Conservation (phyloP, 1,284 basidiomycete genomes). For the Trametes hirsuta region DNA sequence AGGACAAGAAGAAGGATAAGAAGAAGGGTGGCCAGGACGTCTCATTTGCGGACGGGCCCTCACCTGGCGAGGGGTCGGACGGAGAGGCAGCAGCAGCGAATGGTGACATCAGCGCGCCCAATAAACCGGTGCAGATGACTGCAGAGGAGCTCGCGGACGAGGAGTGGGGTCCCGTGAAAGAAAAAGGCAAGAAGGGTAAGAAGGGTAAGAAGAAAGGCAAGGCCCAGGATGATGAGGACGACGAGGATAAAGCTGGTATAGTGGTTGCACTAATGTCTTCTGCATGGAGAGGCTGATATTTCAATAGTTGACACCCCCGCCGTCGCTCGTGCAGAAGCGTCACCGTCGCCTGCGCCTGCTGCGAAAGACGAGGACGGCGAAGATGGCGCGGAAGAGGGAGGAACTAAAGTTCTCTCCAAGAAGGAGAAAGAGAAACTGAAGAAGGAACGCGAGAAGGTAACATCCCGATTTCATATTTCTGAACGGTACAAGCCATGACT, state of each 20-base stretch:
- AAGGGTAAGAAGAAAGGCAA: conserved; percentile 62
- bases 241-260: conserved; percentile 35
- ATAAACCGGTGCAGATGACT: conserved; percentile 52
- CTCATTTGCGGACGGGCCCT: conserved; percentile 38
- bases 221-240: conserved; percentile 43
- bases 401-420: conserved; percentile 74
- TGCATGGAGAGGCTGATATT: neutral
- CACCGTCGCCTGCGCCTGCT: conserved; percentile 36
- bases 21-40: conserved; percentile 50
- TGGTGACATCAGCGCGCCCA: conserved; percentile 40
- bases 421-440: conserved; percentile 94
- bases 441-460: conserved; percentile 92
- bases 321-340: conserved; percentile 18
- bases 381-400: conserved; percentile 46
- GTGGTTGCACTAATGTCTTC: neutral
- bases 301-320: conserved; percentile 8
- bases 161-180: conserved; percentile 65
- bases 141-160: conserved; percentile 71
- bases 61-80: conserved; percentile 40
- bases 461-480: conserved; percentile 1
- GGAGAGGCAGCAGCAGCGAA: conserved; percentile 39
- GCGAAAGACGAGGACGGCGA: conserved; percentile 33
- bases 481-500: neutral
- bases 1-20: conserved; percentile 64
- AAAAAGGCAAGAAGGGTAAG: conserved; percentile 57